Evolutionary conservation across 352 stramenopile species (phyloP).

Genomic region (Pilasporangium apinafurcum): DNA sequence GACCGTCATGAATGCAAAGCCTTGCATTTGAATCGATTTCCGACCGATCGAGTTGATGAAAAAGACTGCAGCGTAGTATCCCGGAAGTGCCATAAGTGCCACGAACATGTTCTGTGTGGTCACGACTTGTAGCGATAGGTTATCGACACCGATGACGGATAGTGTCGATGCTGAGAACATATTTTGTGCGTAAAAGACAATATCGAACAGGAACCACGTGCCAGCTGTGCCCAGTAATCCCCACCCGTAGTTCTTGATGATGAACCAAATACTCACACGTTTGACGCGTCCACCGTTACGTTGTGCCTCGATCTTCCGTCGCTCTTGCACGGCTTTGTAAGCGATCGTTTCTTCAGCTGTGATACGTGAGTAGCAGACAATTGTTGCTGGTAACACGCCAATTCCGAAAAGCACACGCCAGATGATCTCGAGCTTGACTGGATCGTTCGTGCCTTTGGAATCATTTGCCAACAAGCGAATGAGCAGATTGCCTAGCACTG

Average conservation of each 20-base stretch:
- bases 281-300: neutral
- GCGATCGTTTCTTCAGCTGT: conserved; percentile 42
- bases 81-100: conserved; percentile 31
- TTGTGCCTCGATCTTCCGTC: neutral
- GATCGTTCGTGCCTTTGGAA: conserved; percentile 14
- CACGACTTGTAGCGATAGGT: conserved; percentile 23
- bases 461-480: conserved; percentile 20
- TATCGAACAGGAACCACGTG: conserved; percentile 65
- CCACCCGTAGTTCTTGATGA: conserved; percentile 24
- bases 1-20: conserved; percentile 35
- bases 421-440: conserved; percentile 36
- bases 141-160: conserved; percentile 22
- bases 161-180: conserved; percentile 44
- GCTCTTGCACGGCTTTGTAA: conserved; percentile 21
- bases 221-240: conserved; percentile 30
- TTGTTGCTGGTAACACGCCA: conserved; percentile 26
- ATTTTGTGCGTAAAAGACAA: conserved; percentile 58
- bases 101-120: conserved; percentile 34
- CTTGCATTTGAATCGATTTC: conserved; percentile 44
- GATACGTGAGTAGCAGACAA: conserved; percentile 55
- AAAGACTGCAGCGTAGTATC: conserved; percentile 57
- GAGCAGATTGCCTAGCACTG: conserved; percentile 27
- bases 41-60: conserved; percentile 50
- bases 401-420: conserved; percentile 49
- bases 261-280: conserved; percentile 18